These are phyloP conservation scores for Penicillium malachiteum DNA, from an alignment of 495 filamentous ascomycete genomes.

Conservation along the genomic window DNA sequence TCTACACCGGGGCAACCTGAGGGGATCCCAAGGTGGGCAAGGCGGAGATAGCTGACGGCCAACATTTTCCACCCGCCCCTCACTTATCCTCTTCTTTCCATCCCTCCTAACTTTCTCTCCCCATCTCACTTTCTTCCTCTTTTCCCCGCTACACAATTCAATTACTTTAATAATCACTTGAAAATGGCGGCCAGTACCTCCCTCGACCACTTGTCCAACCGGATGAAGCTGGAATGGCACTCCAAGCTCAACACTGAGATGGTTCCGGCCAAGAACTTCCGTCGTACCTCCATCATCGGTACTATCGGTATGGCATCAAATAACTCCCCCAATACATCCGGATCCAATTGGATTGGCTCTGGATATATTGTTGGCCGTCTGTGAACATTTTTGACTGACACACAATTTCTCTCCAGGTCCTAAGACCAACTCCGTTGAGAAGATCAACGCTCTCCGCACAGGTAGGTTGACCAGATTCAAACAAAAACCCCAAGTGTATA, in stretches of 20 bases:
- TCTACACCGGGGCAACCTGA: constrained; percentile 17
- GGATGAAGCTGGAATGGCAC: constrained; percentile 90
- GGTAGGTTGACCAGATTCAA: constrained; percentile 36
- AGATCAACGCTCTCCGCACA: constrained; percentile 86
- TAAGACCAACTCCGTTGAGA: constrained; percentile 97
- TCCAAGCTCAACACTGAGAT: constrained; percentile 77
- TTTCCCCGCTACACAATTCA: constrained; percentile 16
- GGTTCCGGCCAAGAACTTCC: constrained; percentile 79
- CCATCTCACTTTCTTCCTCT: constrained; percentile 9
- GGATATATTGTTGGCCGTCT: too few species aligned
- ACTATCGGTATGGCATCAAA: constrained; percentile 73
- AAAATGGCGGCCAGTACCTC: constrained; percentile 55
- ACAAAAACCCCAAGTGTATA: not conserved
- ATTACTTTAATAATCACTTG: constrained; percentile 22
- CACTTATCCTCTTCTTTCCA: constrained; percentile 23
- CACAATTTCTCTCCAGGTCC: constrained; percentile 54
- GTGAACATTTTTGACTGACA: constrained; percentile 12
- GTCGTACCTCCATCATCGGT: constrained; percentile 96
- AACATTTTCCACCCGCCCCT: constrained; percentile 42
- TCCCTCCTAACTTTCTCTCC: constrained; percentile 20
- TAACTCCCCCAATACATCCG: not conserved
- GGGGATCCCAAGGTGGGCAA: constrained; percentile 2
- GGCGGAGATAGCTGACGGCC: constrained; percentile 23
- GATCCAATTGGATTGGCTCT: too few species aligned
- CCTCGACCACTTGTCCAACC: constrained; percentile 77